These are phyloP conservation scores for Annulohypoxylon truncatum DNA, from an alignment of 2,329 filamentous ascomycete genomes.

Conservation along the genomic window DNA sequence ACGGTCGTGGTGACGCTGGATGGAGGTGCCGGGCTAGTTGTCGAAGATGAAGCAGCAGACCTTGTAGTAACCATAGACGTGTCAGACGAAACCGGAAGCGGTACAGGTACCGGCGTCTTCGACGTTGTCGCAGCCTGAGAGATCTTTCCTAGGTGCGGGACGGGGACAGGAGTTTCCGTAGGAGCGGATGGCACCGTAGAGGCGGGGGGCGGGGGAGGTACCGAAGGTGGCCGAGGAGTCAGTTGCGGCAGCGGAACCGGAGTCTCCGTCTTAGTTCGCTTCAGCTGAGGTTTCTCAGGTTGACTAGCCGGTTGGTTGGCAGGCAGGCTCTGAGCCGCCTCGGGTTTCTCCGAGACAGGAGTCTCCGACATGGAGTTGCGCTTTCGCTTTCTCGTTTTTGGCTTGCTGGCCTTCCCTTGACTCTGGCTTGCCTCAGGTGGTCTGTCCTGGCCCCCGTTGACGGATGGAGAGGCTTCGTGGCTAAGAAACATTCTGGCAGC, in stretches of 20 bases:
- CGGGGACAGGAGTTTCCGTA: conserved; percentile 50
- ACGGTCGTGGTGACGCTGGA: conserved; percentile 54
- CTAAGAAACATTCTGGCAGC: conserved; percentile 59
- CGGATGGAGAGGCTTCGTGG: conserved; percentile 51
- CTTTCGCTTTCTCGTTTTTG: conserved; percentile 58
- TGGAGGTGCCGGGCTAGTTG: conserved; percentile 48
- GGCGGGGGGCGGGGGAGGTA: conserved; percentile 44
- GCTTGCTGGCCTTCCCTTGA: conserved; percentile 45
- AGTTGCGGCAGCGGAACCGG: conserved; percentile 62
- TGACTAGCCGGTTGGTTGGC: conserved; percentile 38
- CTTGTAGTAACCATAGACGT: conserved; percentile 44
- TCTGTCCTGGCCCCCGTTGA: conserved; percentile 49
- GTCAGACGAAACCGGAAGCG: conserved; percentile 46
- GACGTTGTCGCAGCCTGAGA: conserved; percentile 43
- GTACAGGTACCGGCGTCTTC: conserved; percentile 52
- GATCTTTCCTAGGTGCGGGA: conserved; percentile 48
- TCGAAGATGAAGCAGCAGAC: conserved; percentile 43
- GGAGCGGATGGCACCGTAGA: conserved; percentile 23
- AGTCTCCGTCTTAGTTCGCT: conserved; percentile 68
- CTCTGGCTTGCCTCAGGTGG: conserved; percentile 46
- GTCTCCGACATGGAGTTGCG: conserved; percentile 54
- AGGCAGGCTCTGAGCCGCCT: conserved; percentile 30
- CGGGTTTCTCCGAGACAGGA: conserved; percentile 48
- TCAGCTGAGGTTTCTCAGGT: conserved; percentile 55
- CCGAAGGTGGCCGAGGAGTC: conserved; percentile 50